Evolutionary conservation across 352 stramenopile species (phyloP), one percentile per base, ranked within the genome.

Genomic region (Globisporangium barbulae): DNA sequence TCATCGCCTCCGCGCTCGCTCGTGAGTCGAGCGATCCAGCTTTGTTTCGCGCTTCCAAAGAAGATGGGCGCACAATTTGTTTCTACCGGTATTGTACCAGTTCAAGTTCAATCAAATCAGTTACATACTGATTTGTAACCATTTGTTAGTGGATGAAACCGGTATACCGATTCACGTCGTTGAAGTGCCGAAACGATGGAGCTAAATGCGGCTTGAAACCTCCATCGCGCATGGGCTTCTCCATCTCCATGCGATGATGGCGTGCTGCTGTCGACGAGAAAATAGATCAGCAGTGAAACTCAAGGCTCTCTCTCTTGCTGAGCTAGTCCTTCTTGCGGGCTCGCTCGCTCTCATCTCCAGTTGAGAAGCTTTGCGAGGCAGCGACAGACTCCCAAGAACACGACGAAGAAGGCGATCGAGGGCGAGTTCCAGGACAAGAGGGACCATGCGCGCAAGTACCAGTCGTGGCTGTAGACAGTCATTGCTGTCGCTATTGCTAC

Each of bases 201-300:
- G 33, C 49, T 31, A 55, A 55, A 55, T 55, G 49, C 49, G 28
- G 30, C 12, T 33, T 53, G 47, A 30, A 55, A 55, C 31, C 49
- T 37, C 28, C 49, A 39, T 41, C 41, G 13, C 15, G 13, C 49
- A 54, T 37, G 28, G 7, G 22, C 21, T 53, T 53, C 47, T 53
- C 44, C 2, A 37, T 37, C 31, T 31, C 4, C 21, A 22, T 55
- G 49, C 21, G 49, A 55, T 55, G 49, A 55, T 55, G 49, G 25
- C 28, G 49, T 25, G 15, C 49, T n/a, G 49, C 49, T 7, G 19
- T 10, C 22, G 19, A 5, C 22, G n/a, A 53, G 13, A 25, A 55
- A 55, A 55, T 55, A 55, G 49, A 39, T 9, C 17, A 9, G 35
- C 13, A 39, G 15, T 25, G 25, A 55, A 39, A 25, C 49, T 37